Evolutionary conservation across 768 basidiomycete species (phyloP), one percentile per base, ranked within the genome.

Genomic region (Lyophyllum semitale): DNA sequence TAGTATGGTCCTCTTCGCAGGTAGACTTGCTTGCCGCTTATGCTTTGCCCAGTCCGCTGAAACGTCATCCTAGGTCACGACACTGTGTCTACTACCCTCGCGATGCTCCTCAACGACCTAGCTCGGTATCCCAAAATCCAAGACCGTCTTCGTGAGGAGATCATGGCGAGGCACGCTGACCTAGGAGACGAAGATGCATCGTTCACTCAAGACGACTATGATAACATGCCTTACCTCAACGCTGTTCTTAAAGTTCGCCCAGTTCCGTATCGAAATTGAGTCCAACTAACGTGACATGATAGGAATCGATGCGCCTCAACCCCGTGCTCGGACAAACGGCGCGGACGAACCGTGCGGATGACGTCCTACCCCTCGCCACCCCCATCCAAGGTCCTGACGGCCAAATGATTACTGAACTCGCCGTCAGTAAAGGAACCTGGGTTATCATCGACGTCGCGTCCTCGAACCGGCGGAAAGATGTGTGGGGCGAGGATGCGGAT

Each of bases 301-400:
- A 53, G 51, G 51, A 53, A 46, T 45, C 51, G 13, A 53, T 53
- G 51, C 51, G 51, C 2, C 23, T 53, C 43, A 53, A 53, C 32
- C 51, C 51, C 22, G 51, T 53, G 0, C 51, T 53, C 13, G 51
- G 51, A 35, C 51, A 53, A 32, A 53, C 45, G 23, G 40, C 51
- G 5, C 43, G 51, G 17, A 30, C 33, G 22, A 53, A 53, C 22
- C 51, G 51, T 18, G 51, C 51, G 6, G 51, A 53, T 15, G 51
- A 53, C n/a, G 44, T 53, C 17, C 23, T 53, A 2, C 51, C 51
- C 2, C 32, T 53, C 7, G 26, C 51, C n/a, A 23, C 33, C 3
- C 51, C 51, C n/a, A 53, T 53, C 8, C 22, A 35, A 7, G 45
- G 43, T 15, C 27, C 30, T 12, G 43, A 53, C 26, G 51, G 51